Evolutionary conservation across 2,329 filamentous ascomycete species (phyloP), one percentile per base, ranked within the genome.

Genomic region (Aspergillus sp.): DNA sequence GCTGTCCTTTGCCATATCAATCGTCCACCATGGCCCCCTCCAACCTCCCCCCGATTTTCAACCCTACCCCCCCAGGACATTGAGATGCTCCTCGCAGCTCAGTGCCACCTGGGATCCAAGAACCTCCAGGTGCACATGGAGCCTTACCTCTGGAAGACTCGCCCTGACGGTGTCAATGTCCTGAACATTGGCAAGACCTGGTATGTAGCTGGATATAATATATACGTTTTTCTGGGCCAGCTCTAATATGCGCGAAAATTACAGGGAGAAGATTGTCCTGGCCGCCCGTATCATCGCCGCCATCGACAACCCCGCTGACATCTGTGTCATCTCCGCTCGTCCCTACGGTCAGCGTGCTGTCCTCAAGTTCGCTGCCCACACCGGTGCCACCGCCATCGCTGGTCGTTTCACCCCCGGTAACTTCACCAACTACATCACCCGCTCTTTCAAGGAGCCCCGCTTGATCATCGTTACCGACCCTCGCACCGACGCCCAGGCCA

Each of bases 351-450:
- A 98, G 83, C 91, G 93, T 78, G 91, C 93, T 65, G 94, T 98
- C 70, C 88, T 98, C 73, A 98, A 98, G 86, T 98, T 98, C 80
- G 93, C 93, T 67, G 80, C 90, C 57, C 93, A 98, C 86, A 98
- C 93, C 60, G 93, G 93, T 72, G 90, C 94, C 68, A 88, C 90
- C 68, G 88, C 93, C 74, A 98, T 98, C 69, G 94, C 93, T 68
- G 93, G 93, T 79, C 93, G 93, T 74, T 98, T 98, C 87, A 98
- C 93, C 71, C 93, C 93, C 73, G 93, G 93, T 88, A 95, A 91
- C 77, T 98, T 98, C 86, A 98, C 93, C 83, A 98, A 98, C 85
- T 98, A 98, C 87, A 98, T 98, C 86, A 98, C 94, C 76, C 91
- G 93, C 70, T 97, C 93, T 58, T 98, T 98, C 90, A 96, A 96